Base-by-base conservation (phyloP, 2,329 filamentous ascomycete species). In the Phialemoniopsis sp. region DNA sequence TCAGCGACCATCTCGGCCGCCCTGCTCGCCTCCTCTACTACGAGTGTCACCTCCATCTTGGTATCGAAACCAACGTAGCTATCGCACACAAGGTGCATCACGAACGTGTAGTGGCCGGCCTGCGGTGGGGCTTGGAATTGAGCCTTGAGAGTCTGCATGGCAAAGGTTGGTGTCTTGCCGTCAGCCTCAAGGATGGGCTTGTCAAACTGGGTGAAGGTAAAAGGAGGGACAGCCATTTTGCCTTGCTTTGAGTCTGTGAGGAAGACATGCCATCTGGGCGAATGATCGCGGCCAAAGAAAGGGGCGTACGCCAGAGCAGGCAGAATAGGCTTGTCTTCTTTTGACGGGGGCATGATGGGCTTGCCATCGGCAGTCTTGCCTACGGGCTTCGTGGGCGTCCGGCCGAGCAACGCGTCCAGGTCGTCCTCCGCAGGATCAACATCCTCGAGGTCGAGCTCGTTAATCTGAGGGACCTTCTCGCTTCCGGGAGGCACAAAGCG, bases 121-220 rank as follows among this genome's bases (percentile, higher is more conserved):
- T 95, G 87, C 17, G 91, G 89, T 32, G 93, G 93, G 2, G 93
- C 91, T 49, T 91, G 88, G 63, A 98, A 98, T 61, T 96, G 89
- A 61, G 94, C 91, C 73, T 95, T 97, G 55, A 97, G 73, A 4
- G 93, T 98, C 63, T 97, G 90, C 67, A 98, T 84, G 54, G 90
- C 85, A 68, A 88, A 98, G 3, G 93, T 97, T 3, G 91, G 91
- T 34, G 59, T 62, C 58, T 86, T 87, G 52, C 87, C 89, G 46
- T 82, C 76, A 31, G 80, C 81, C 51, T 86, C 82, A 47, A 93
- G 86, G 26, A 96, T 82, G 21, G 89, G 87, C 68, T 89, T 86
- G 63, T 96, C 89, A 59, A 98, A 97, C 34, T 83, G 83, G 32
- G 83, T 82, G 65, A 98, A 97, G n/a, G 87, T 89, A 62, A 95